Conservation (phyloP, 768 basidiomycete genomes). For the Termitomyces sp. region DNA sequence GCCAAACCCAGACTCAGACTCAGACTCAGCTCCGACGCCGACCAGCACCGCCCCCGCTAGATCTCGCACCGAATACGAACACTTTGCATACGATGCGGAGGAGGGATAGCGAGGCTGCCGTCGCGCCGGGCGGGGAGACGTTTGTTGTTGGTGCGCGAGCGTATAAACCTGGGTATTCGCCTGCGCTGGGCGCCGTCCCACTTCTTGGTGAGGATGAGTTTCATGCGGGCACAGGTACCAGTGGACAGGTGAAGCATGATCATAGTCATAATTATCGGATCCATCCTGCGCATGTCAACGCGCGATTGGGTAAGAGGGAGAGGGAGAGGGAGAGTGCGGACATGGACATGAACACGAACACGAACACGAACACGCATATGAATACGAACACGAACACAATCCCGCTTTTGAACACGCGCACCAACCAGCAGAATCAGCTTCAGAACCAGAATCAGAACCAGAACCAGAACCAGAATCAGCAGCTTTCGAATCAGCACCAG, state of each 20-base stretch:
- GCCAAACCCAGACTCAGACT: background rate
- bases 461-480: background rate
- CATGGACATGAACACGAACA: conserved; percentile 10
- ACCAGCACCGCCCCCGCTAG: conserved; percentile 27
- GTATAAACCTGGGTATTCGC: conserved; percentile 19
- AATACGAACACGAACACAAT: conserved; percentile 10
- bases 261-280: conserved; percentile 10
- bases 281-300: conserved; percentile 12
- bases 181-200: conserved; percentile 15
- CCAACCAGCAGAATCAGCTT: background rate
- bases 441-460: background rate
- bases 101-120: conserved; percentile 11
- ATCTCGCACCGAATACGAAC: conserved; percentile 14
- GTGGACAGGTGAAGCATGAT: conserved; percentile 4
- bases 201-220: conserved; percentile 33
- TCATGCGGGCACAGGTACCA: conserved; percentile 16
- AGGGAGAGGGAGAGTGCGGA: background rate
- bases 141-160: conserved; percentile 22
- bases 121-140: conserved; percentile 1
- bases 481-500: background rate
- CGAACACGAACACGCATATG: conserved; percentile 10
- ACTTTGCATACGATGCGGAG: conserved; percentile 8
- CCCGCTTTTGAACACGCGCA: conserved; percentile 6
- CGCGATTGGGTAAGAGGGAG: conserved; percentile 4
- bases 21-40: conserved; percentile 22